Conservation (phyloP, 805 yeast species). For the Sungouiozyma intestinalis region DNA sequence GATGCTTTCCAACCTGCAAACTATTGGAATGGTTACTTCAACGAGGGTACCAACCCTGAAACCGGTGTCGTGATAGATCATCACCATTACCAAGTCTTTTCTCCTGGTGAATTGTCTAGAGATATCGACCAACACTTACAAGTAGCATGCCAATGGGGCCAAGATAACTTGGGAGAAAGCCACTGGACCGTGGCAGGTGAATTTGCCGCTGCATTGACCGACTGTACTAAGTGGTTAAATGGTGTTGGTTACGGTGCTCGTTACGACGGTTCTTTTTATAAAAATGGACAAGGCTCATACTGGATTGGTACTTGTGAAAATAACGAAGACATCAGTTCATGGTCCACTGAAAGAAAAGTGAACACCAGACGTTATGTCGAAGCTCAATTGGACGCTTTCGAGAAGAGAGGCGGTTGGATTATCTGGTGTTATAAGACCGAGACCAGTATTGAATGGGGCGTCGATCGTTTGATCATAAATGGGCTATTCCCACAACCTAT, state of each 20-base stretch:
- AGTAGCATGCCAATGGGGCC: constrained; percentile 43
- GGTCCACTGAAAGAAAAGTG: constrained; percentile 48
- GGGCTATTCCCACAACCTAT: constrained; percentile 79
- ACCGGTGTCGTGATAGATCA: constrained; percentile 77
- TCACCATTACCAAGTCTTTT: constrained; percentile 85
- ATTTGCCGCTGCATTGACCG: constrained; percentile 88
- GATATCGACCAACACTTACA: constrained; percentile 51
- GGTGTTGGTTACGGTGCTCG: constrained; percentile 82
- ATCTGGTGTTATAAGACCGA: constrained; percentile 96
- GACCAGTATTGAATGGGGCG: constrained; percentile 76
- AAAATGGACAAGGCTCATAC: constrained; percentile 25
- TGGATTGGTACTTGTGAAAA: constrained; percentile 53
- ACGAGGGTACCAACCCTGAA: constrained; percentile 31
- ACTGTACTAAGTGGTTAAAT: constrained; percentile 81
- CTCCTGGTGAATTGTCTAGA: constrained; percentile 48
- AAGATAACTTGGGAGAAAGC: constrained; percentile 35
- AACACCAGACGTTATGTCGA: constrained; percentile 66
- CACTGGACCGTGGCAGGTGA: constrained; percentile 81
- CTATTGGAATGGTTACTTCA: constrained; percentile 49
- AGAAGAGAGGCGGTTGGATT: constrained; percentile 74
- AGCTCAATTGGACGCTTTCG: constrained; percentile 84
- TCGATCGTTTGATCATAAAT: constrained; percentile 43
- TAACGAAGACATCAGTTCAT: constrained; percentile 37
- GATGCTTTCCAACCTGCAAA: constrained; percentile 64
- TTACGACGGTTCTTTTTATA: constrained; percentile 49